Evolutionary conservation across 352 stramenopile species (phyloP).

Genomic region (Phytophthora gonapodyides): DNA sequence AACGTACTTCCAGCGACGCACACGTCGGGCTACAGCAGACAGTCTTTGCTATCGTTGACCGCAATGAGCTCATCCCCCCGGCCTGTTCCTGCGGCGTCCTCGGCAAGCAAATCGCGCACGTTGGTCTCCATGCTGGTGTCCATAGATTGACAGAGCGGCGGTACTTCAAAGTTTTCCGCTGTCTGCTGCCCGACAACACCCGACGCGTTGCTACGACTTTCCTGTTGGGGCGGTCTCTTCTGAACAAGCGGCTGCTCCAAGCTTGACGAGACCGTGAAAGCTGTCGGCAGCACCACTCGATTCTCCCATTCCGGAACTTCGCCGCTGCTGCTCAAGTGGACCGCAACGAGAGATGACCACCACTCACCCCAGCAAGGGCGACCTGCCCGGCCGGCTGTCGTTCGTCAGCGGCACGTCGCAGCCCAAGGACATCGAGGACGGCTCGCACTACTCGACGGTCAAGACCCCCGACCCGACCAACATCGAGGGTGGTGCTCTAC

Average conservation of each 20-base stretch:
- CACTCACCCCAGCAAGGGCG: conserved; percentile 4
- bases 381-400: conserved; percentile 19
- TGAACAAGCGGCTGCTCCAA: background rate
- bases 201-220: no score
- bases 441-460: conserved; percentile 12
- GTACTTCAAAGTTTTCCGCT: conserved; percentile 11
- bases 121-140: background rate
- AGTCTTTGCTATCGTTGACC: no score
- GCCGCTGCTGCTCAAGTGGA: background rate
- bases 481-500: conserved; percentile 31
- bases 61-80: no score
- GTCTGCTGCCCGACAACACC: conserved; percentile 2
- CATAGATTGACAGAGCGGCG: conserved; percentile 1
- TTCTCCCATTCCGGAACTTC: conserved; percentile 6
- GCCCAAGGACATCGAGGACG: conserved; percentile 12
- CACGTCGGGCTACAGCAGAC: no score
- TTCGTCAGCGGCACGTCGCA: conserved; percentile 26
- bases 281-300: no score
- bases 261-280: background rate
- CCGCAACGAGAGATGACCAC: background rate
- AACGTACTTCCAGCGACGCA: no score
- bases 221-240: background rate
- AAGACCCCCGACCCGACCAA: conserved; percentile 31
- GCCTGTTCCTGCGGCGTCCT: background rate
- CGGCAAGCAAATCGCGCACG: conserved; percentile 3